Evolutionary conservation across 139 green algal species (phyloP), one percentile per base, ranked within the genome.

Genomic region (Picochlorum costavermella): DNA sequence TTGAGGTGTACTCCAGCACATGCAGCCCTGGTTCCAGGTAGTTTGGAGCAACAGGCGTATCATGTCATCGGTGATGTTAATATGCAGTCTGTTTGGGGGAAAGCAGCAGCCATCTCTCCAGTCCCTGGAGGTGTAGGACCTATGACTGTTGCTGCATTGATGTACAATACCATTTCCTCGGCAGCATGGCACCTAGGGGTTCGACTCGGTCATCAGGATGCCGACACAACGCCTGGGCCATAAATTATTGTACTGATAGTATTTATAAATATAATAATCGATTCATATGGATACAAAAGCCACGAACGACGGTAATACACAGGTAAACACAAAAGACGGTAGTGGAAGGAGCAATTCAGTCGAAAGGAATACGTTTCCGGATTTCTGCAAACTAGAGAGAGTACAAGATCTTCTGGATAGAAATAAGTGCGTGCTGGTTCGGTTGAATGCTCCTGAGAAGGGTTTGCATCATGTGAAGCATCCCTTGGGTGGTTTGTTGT

Each of bases 61-160:
- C 71, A 73, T 58, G 75, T 98, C 2, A 88, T 97, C 12, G 92
- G 92, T 5, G 88, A 98, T 65, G 82, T 88, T 4, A 70, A 90
- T 59, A 95, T 87, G 60, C 73, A 79, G 2, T 76, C 77, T 43
- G 83, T 74, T 30, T 57, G 61, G 2, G 33, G 82, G 28, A 66
- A 81, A 20, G 92, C 92, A 6, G 81, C 77, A 1, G 76, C 75
- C 6, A 89, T 98, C 60, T 98, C 93, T 0, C 92, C 93, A 13
- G 93, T 98, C 28, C 92, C 92, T 3, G 92, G 90, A 11, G 93
- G 93, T 5, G 89, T 98, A 16, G 93, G 93, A 5, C 93, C 92
- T 13, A 98, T 98, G 93, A 98, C 93, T 20, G 96, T 98, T 64
- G 91, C 92, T 3, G 94, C 96, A 72, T 77, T 98, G 48, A 73